Evolutionary conservation across 1,139 yeast genomes (phyloP).

Genomic region (Lodderomyces beijingensis): DNA sequence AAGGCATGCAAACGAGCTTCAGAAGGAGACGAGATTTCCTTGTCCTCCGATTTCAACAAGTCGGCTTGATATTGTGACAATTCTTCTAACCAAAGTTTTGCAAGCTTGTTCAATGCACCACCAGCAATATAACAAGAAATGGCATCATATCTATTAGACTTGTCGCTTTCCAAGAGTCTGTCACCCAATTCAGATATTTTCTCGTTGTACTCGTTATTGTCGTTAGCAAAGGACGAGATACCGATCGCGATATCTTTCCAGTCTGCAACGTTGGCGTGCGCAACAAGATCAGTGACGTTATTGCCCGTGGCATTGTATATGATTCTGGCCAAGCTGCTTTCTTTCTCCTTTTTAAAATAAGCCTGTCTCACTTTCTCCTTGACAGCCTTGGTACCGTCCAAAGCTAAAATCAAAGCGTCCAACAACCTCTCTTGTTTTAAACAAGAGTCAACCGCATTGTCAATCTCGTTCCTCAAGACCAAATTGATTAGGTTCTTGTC

Average conservation of each 20-base stretch:
- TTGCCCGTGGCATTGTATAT: slow-evolving; percentile 60
- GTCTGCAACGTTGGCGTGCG: slow-evolving; percentile 68
- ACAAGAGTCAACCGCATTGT: slow-evolving; percentile 65
- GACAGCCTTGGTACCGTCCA: slow-evolving; percentile 60
- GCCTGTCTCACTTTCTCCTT: slow-evolving; percentile 67
- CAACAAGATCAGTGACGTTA: slow-evolving; percentile 68
- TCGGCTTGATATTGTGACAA: slow-evolving; percentile 54
- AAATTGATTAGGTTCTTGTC: slow-evolving; percentile 51
- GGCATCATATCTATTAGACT: slow-evolving; percentile 59
- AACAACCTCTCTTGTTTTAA: slow-evolving; percentile 58
- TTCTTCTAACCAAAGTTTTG: slow-evolving; percentile 82
- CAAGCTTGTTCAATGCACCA: slow-evolving; percentile 71
- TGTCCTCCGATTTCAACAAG: slow-evolving; percentile 37
- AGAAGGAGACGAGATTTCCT: slow-evolving; percentile 54
- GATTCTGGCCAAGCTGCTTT: slow-evolving; percentile 65
- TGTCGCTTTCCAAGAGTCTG: slow-evolving; percentile 36
- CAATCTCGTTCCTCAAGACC: slow-evolving; percentile 59
- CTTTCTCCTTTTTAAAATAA: slow-evolving; percentile 58
- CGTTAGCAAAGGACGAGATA: slow-evolving; percentile 53
- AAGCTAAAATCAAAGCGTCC: slow-evolving; percentile 81
- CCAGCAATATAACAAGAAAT: slow-evolving; percentile 79
- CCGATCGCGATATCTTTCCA: slow-evolving; percentile 85
- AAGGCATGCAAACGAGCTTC: slow-evolving; percentile 85
- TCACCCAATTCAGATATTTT: slow-evolving; percentile 73
- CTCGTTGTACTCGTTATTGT: slow-evolving; percentile 43